Evolutionary conservation across 805 yeast genomes (phyloP).

Genomic region (Candida alai): DNA sequence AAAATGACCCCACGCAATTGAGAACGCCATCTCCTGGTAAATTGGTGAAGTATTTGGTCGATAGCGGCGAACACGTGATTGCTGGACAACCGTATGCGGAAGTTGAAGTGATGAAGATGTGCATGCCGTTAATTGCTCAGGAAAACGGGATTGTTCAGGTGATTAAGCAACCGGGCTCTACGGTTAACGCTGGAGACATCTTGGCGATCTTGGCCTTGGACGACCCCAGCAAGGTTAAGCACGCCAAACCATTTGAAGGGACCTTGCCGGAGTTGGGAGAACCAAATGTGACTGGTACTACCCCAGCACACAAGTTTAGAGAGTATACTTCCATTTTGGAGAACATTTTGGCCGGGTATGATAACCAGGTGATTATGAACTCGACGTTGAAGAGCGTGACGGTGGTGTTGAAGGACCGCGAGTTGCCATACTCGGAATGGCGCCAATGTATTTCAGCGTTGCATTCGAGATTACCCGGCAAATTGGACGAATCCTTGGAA

Average conservation of each 20-base stretch:
- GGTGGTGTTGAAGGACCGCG: slow-evolving; percentile 69
- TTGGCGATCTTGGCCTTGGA: slow-evolving; percentile 91
- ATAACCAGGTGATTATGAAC: slow-evolving; percentile 92
- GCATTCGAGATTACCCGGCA: slow-evolving; percentile 82
- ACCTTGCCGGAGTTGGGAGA: slow-evolving; percentile 86
- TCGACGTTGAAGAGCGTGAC: slow-evolving; percentile 71
- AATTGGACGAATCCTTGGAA: slow-evolving; percentile 65
- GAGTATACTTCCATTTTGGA: slow-evolving; percentile 56
- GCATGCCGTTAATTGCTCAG: slow-evolving; percentile 92
- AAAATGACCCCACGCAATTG: slow-evolving; percentile 97
- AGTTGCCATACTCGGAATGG: slow-evolving; percentile 95
- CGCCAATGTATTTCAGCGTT: slow-evolving; percentile 77
- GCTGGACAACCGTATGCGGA: slow-evolving; percentile 97
- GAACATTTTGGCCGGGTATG: slow-evolving; percentile 86
- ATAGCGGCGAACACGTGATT: slow-evolving; percentile 87
- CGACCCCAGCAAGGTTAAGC: slow-evolving; percentile 96
- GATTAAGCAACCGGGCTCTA: slow-evolving; percentile 97
- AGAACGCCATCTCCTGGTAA: slow-evolving; percentile 99
- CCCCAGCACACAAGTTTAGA: slow-evolving; percentile 73
- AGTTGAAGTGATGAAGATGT: slow-evolving; percentile 99
- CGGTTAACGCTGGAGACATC: slow-evolving; percentile 93
- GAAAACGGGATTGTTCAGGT: slow-evolving; percentile 92
- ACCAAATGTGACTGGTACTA: slow-evolving; percentile 78
- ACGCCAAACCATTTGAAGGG: slow-evolving; percentile 92
- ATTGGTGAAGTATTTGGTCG: slow-evolving; percentile 87